These are phyloP conservation scores for Xylariaceae sp. DNA, from an alignment of 2,329 filamentous ascomycete genomes.

Conservation along the genomic window DNA sequence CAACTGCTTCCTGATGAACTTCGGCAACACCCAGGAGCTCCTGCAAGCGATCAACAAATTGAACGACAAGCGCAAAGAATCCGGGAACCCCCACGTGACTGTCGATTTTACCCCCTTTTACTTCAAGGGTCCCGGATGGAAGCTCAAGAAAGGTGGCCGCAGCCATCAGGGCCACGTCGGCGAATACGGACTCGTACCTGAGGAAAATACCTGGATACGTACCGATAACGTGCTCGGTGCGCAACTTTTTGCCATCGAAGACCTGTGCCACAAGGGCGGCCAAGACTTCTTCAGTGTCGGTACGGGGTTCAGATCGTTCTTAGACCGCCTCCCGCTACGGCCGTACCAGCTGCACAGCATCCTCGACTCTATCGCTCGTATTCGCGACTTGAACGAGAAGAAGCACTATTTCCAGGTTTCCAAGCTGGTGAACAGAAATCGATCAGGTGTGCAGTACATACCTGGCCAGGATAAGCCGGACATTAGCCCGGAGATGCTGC, in stretches of 20 bases:
- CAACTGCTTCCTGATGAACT: constrained; percentile 28
- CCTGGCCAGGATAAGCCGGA: background rate
- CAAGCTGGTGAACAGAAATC: background rate
- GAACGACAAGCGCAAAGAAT: constrained; percentile 10
- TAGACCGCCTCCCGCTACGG: constrained; percentile 23
- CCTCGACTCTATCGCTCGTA: background rate
- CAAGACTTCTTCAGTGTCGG: constrained; percentile 25
- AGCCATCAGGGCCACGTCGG: constrained; percentile 15
- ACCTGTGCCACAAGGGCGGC: constrained; percentile 7
- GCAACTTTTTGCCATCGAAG: constrained; percentile 11
- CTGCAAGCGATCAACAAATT: constrained; percentile 15
- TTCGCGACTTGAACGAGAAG: constrained; percentile 9
- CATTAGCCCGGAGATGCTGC: background rate
- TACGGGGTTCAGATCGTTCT: constrained; percentile 23
- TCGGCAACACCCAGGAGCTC: constrained; percentile 18
- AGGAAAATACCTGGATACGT: constrained; percentile 18
- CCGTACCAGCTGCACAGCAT: background rate
- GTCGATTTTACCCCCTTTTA: constrained; percentile 21
- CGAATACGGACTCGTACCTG: constrained; percentile 22
- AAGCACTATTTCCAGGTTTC: constrained; percentile 1
- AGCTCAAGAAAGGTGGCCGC: constrained; percentile 4
- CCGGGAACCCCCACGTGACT: background rate
- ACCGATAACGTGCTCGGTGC: constrained; percentile 15
- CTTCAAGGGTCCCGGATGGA: constrained; percentile 15
- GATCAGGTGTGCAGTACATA: background rate